A percentile compares a stretch with the other conserved stretches of the same genome.
phyloP scores from a whole-genome alignment of 441 rosid species.

The Brassica balearica region DNA sequence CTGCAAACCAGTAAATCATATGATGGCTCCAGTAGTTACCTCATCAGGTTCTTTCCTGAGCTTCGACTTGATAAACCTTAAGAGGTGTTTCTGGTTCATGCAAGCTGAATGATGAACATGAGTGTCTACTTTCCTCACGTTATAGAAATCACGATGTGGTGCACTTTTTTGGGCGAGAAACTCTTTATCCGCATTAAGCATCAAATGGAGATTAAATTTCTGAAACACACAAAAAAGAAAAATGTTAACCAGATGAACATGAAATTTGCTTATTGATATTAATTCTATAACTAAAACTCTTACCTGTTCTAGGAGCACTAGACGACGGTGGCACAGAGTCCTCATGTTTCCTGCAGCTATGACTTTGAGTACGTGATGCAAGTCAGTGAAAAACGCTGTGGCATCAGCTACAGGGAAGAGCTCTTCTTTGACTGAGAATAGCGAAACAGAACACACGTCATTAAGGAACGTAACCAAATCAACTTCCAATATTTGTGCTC shows the following conservation, averaged over 20 bases:
- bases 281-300: not conserved
- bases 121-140: conserved; percentile 98
- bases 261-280: conserved; percentile 16
- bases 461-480: conserved; percentile 17
- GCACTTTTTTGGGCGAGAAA: conserved; percentile 99
- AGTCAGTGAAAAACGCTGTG: conserved; percentile 91
- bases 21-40: conserved; percentile 52
- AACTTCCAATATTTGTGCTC: conserved; percentile 31
- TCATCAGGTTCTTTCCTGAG: conserved; percentile 98
- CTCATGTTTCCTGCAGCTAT: conserved; percentile 95
- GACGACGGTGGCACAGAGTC: conserved; percentile 90
- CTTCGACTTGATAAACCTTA: conserved; percentile 98
- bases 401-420: conserved; percentile 98
- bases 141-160: conserved; percentile 98
- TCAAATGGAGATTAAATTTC: conserved; percentile 99
- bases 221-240: conserved; percentile 42
- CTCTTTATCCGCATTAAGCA: conserved; percentile 98
- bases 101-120: conserved; percentile 99
- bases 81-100: conserved; percentile 99
- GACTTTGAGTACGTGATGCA: conserved; percentile 87
- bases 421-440: conserved; percentile 69
- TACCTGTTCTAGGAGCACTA: conserved; percentile 97
- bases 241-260: conserved; percentile 36
- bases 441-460: conserved; percentile 22
- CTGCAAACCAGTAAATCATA: not conserved